phyloP scores from a whole-genome alignment of 805 yeast genomes.

The Kodamaea jinghongensis region DNA sequence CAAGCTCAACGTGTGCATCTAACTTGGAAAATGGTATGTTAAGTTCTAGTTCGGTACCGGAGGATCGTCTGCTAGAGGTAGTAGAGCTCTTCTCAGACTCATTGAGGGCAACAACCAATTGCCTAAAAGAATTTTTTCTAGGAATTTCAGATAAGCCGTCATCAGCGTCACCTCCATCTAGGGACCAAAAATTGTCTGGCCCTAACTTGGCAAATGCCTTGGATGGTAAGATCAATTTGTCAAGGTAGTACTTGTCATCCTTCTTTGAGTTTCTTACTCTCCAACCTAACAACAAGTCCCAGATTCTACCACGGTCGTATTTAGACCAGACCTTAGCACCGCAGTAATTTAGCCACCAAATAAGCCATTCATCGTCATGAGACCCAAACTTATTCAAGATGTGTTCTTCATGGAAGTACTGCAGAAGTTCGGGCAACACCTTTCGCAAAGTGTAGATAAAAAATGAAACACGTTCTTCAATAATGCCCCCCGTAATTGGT shows the following conservation, averaged over 20 bases:
- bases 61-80: neutral
- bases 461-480: conserved; percentile 64
- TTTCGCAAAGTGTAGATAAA: conserved; percentile 63
- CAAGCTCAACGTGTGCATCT: conserved; percentile 73
- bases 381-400: conserved; percentile 53
- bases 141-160: conserved; percentile 1
- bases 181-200: conserved; percentile 64
- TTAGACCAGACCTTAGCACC: conserved; percentile 84
- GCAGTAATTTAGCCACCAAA: conserved; percentile 93
- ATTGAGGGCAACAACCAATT: conserved; percentile 29
- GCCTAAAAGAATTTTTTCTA: conserved; percentile 27
- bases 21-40: conserved; percentile 54
- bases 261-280: conserved; percentile 39
- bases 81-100: neutral
- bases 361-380: conserved; percentile 81
- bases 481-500: conserved; percentile 59
- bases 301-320: conserved; percentile 77
- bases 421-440: conserved; percentile 71
- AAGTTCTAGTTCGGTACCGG: conserved; percentile 4
- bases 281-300: conserved; percentile 89
- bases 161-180: conserved; percentile 16
- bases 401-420: conserved; percentile 77
- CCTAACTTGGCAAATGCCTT: conserved; percentile 41
- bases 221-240: conserved; percentile 25
- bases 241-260: conserved; percentile 27